Evolutionary conservation across 2,329 filamentous ascomycete genomes (phyloP), one percentile per base, ranked within the genome.

Genomic region (Lizonia empirigonia): DNA sequence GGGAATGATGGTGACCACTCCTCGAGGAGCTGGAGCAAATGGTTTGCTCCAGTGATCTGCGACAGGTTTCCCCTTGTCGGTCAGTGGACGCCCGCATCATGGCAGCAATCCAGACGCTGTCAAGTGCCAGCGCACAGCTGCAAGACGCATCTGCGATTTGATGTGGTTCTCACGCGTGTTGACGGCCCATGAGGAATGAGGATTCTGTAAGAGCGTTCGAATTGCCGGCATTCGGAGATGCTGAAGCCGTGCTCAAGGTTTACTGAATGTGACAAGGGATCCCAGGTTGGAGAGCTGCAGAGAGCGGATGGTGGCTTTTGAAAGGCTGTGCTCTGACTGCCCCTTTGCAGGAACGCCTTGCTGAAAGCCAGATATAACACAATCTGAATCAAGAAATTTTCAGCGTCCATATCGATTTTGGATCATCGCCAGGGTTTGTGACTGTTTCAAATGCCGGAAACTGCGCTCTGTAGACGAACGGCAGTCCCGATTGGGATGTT

Each of bases 21-120:
- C 37, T 53, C 24, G 44, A 50, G 36, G 55, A 53, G 64, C 64
- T 63, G 60, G 64, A 65, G 59, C 68, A 67, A 70, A 65, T 71
- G 50, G 63, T 68, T 69, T 63, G 38, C 42, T 46, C 42, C 49
- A 52, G 42, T 47, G 49, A 52, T 52, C 49, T 51, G 55, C 56
- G 52, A 50, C 46, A 50, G 40, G 41, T 39, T 45, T 53, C 54
- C 40, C 50, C 54, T 52, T 50, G 33, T 55, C 40, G 48, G 55
- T 40, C 23, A 50, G 52, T 48, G 44, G 54, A 33, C 50, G 39
- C 32, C 37, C 35, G 45, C 45, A 57, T 54, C 34, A 35, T 42
- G 42, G 37, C 47, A 33, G 35, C 23, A 33, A 30, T 30, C 27
- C 39, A 20, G 44, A 44, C 42, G 47, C 49, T 33, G 39, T 52